Evolutionary conservation across 352 stramenopile genomes (phyloP).

Genomic region (Phytophthora sojae): DNA sequence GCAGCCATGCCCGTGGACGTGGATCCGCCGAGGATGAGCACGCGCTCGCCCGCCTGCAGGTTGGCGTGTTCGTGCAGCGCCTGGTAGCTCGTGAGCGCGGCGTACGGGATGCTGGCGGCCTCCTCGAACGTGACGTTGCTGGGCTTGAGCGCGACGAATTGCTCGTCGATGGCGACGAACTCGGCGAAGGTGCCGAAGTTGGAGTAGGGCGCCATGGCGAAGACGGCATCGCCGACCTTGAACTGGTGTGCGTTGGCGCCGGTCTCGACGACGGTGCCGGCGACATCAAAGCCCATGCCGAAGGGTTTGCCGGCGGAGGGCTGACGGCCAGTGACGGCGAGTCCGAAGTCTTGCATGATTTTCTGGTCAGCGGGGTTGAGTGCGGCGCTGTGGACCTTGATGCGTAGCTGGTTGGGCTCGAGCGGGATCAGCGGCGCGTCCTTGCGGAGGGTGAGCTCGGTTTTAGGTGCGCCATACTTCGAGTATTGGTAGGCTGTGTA

Average conservation of each 20-base stretch:
- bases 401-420: constrained; percentile 45
- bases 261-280: constrained; percentile 65
- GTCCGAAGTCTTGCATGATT: constrained; percentile 48
- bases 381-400: constrained; percentile 66
- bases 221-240: constrained; percentile 68
- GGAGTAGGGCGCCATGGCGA: constrained; percentile 52
- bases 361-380: constrained; percentile 81
- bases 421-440: constrained; percentile 22
- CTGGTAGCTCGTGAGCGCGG: constrained; percentile 70
- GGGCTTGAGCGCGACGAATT: constrained; percentile 60
- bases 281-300: constrained; percentile 68
- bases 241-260: constrained; percentile 53
- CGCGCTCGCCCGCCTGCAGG: constrained; percentile 30
- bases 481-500: constrained; percentile 40
- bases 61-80: constrained; percentile 45
- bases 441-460: constrained; percentile 25
- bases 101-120: constrained; percentile 58
- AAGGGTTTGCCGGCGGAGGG: constrained; percentile 44
- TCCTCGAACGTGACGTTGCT: constrained; percentile 58
- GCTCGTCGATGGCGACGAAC: constrained; percentile 46
- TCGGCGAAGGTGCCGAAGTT: constrained; percentile 65
- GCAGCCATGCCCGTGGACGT: constrained; percentile 68
- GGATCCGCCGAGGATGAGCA: constrained; percentile 72
- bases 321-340: constrained; percentile 40
- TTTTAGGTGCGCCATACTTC: constrained; percentile 40